Evolutionary conservation across 2,329 filamentous ascomycete species (phyloP).

Genomic region (Fusarium sp.): DNA sequence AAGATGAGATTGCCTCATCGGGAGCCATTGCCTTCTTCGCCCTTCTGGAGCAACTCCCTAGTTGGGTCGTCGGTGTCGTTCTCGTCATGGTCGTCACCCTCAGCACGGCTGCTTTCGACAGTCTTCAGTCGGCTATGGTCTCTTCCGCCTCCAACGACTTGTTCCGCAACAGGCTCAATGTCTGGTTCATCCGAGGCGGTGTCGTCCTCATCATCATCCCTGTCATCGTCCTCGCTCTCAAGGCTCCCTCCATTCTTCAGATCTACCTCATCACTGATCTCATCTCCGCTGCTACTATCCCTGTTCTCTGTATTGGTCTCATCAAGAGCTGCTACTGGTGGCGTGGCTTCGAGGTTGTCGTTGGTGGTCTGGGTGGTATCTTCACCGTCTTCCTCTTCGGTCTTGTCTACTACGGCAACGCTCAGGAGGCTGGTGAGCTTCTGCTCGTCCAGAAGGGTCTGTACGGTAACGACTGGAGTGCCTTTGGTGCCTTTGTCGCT

Average conservation of each 20-base stretch:
- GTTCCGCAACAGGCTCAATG: slow-evolving; percentile 83
- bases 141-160: slow-evolving; percentile 87
- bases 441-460: slow-evolving; percentile 79
- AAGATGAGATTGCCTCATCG: slow-evolving; percentile 66
- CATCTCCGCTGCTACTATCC: slow-evolving; percentile 80
- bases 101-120: slow-evolving; percentile 83
- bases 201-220: slow-evolving; percentile 82
- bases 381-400: slow-evolving; percentile 86
- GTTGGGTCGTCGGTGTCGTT: slow-evolving; percentile 85
- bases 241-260: slow-evolving; percentile 79
- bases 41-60: slow-evolving; percentile 77
- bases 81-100: slow-evolving; percentile 84
- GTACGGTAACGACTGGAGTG: slow-evolving; percentile 83
- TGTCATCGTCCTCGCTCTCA: slow-evolving; percentile 78
- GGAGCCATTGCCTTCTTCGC: slow-evolving; percentile 81
- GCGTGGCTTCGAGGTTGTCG: slow-evolving; percentile 83
- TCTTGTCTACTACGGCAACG: slow-evolving; percentile 79
- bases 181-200: slow-evolving; percentile 77
- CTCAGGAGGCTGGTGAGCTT: slow-evolving; percentile 71
- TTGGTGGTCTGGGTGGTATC: slow-evolving; percentile 81
- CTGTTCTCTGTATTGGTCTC: slow-evolving; percentile 79
- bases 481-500: slow-evolving; percentile 85
- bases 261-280: slow-evolving; percentile 88
- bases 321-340: slow-evolving; percentile 79
- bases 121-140: slow-evolving; percentile 84